Percentiles rank a stretch among this genome's conserved stretches.
These are phyloP conservation scores for Boechera stricta DNA, from an alignment of 345 rosid species.

Conservation along the genomic window DNA sequence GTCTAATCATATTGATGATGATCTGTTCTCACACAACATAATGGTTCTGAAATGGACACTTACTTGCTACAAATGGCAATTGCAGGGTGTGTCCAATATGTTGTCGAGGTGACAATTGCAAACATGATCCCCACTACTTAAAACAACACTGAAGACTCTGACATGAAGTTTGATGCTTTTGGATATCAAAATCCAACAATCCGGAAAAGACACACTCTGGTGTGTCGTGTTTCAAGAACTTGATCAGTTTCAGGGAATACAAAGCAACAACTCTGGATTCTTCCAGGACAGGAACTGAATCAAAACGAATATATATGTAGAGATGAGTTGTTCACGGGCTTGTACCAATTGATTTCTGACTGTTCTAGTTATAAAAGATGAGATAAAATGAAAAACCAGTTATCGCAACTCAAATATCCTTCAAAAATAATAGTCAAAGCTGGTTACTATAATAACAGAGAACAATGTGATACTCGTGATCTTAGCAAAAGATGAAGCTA, in stretches of 20 bases:
- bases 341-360: constrained; percentile 5
- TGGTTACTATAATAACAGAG: constrained; percentile 1
- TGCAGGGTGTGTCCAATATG: constrained; percentile 79
- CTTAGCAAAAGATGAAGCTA: constrained; percentile 20
- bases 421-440: neutral
- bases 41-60: constrained; percentile 9
- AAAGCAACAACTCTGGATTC: neutral
- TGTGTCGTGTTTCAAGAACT: constrained; percentile 15
- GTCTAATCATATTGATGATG: neutral
- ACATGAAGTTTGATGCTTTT: neutral
- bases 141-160: constrained; percentile 44
- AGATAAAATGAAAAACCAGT: neutral
- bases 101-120: constrained; percentile 73
- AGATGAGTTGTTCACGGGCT: neutral
- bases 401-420: neutral
- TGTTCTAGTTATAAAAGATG: neutral
- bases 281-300: neutral
- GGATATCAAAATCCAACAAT: neutral
- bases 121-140: constrained; percentile 47
- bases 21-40: neutral
- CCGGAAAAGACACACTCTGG: neutral
- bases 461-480: neutral
- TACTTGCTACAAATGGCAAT: neutral
- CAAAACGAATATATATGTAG: constrained; percentile 16
- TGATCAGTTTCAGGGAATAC: constrained; percentile 7